Base-by-base conservation (phyloP, 139 green algal genomes). In the Coelastrella sp. region DNA sequence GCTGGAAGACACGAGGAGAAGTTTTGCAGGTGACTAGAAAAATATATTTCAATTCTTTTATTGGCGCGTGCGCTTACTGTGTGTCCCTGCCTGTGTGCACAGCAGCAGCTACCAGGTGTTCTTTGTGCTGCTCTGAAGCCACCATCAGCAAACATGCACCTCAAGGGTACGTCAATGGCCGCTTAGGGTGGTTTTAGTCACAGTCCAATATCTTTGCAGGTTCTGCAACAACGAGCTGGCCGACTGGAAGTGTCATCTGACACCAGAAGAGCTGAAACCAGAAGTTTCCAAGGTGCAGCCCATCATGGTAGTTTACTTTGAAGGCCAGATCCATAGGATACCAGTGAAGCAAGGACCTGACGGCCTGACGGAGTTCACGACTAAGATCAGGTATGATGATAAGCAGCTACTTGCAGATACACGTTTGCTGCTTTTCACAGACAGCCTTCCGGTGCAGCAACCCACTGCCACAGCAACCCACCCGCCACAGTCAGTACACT, bases 231-330 rank as follows among this genome's bases (percentile, higher is more conserved):
- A 59, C 35, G 88, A 85, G 24, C 84, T 96, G 0, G 92, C 91
- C 4, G 94, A 96, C 86, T 96, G 94, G 94, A 94, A 95, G 78
- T 59, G 66, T 6, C 91, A 90, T 78, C 74, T 96, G 78, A 96
- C 94, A 4, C 94, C 94, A 20, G 92, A 94, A 22, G 78, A 89
- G 24, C 85, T 96, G 9, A 93, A 93, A 78, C 91, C 91, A 6
- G 93, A 96, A 59, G 92, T 96, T 76, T 82, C 92, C 56, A 92
- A 92, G 27, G 94, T 95, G 61, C 93, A 95, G 90, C 94, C 94
- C 61, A 95, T 95, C 82, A 96, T 96, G 94, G 93, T 96, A 15
- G 94, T 96, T 0, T 95, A 95, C 88, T 95, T 95, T 85, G 93
- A 95, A 86, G 93, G 93, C 12, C 91, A 95, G 79, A 95, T 96